Conservation (phyloP, 257 asterid genomes). For the Nicotiana attenuata region DNA sequence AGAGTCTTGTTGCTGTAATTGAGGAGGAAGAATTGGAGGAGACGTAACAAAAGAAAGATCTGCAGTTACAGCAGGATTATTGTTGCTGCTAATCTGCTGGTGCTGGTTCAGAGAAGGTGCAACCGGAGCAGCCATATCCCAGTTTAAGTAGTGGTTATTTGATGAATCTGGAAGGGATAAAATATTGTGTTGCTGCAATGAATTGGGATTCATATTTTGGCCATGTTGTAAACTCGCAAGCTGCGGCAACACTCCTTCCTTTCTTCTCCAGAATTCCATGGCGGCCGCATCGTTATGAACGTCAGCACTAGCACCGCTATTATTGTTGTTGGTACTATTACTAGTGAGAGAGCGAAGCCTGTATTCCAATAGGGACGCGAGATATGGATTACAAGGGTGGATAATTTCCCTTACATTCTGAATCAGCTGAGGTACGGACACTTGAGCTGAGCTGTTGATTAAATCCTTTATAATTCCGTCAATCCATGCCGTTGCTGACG, state of each 20-base stretch:
- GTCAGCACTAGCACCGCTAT: not conserved
- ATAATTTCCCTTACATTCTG: conserved; percentile 87
- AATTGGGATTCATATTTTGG: not conserved
- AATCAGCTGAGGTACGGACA: conserved; percentile 79
- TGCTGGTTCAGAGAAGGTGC: conserved; percentile 8
- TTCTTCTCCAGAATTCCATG: conserved; percentile 17
- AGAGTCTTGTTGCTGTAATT: conserved; percentile 18
- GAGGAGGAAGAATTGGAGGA: conserved; percentile 7
- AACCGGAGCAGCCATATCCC: conserved; percentile 20
- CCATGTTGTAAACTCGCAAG: conserved; percentile 16
- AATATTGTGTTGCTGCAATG: not conserved
- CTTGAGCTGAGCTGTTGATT: conserved; percentile 58
- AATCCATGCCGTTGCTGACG: conserved; percentile 63
- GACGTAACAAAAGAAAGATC: conserved; percentile 20
- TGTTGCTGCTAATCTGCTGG: conserved; percentile 8
- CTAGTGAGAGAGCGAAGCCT: conserved; percentile 68
- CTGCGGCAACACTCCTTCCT: conserved; percentile 18
- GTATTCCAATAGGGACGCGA: conserved; percentile 68
- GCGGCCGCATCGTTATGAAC: not conserved
- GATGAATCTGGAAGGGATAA: conserved; percentile 17
- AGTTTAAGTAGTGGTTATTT: conserved; percentile 24
- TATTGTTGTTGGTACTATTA: not conserved
- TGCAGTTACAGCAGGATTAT: conserved; percentile 12
- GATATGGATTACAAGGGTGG: conserved; percentile 88
- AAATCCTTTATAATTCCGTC: conserved; percentile 89